Evolutionary conservation across 176 grass and related monocot genomes (phyloP), one percentile per base, ranked within the genome.

Genomic region (Oryza meridionalis): DNA sequence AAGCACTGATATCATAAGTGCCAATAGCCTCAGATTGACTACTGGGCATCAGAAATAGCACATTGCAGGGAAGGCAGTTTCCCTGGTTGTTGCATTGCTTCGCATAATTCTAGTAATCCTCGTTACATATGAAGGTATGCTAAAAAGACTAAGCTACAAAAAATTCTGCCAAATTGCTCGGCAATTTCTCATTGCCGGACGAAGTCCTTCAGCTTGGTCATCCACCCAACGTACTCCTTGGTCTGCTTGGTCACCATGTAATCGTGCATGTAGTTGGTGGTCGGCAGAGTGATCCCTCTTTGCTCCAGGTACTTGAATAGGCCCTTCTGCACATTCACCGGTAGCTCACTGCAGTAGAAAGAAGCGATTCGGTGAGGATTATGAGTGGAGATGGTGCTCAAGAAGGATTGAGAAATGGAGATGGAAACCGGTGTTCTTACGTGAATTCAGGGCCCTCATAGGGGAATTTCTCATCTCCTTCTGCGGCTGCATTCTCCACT

Each of bases 231-330:
- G 43, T 98, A 98, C 89, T 96, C 93, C 61, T 91, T 76, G 69
- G 91, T 85, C 55, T 96, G 93, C 77, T 99, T 96, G 68, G 92
- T 96, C 31, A 96, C 89, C 93, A 99, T 94, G 87, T 92, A 99
- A 9, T 96, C 88, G 1, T 99, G 93, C 91, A 99, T 82, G 76
- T 92, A 94, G 86, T 96, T 96, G 72, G 90, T 99, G 25, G 93
- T 95, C 33, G 79, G 53, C 0, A 92, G 91, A 0, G 86, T 91
- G 76, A 96, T 70, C 1, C 96, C 96, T 49, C 93, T 72, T 16
- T 90, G 84, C 84, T 96, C 93, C 77, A 99, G 67, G 82, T 89
- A 96, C 77, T 99, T 99, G 88, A 96, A 87, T 26, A 99, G 89
- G 43, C 93, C 93, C 83, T 96, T 96, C 87, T 99, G 96, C 73